Conservation (phyloP, 345 rosid genomes). For the Ricinus communis region DNA sequence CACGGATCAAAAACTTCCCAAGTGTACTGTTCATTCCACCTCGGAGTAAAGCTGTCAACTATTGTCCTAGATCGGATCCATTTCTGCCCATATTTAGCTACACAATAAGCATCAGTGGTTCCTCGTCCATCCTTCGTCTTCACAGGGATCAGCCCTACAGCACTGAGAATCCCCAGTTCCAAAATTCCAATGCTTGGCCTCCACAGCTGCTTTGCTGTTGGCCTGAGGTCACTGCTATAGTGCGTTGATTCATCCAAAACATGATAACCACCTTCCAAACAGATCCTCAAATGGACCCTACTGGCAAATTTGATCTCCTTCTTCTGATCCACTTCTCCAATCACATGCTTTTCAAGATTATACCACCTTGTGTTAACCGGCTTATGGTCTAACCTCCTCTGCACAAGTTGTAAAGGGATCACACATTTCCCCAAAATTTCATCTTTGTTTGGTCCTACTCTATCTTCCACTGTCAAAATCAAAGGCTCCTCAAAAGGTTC, state of each 20-base stretch:
- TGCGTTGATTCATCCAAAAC: constrained; percentile 38
- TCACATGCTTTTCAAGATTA: constrained; percentile 31
- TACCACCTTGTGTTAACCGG: constrained; percentile 32
- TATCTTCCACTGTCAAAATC: constrained; percentile 33
- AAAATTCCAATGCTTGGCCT: constrained; percentile 36
- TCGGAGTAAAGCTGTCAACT: constrained; percentile 27
- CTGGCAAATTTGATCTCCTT: constrained; percentile 31
- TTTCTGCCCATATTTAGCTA: constrained; percentile 36
- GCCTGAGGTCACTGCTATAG: constrained; percentile 35
- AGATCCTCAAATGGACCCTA: constrained; percentile 28
- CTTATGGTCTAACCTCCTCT: constrained; percentile 38
- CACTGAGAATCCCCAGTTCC: constrained; percentile 29
- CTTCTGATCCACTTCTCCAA: constrained; percentile 25
- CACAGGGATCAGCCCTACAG: constrained; percentile 30
- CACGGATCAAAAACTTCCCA: constrained; percentile 40
- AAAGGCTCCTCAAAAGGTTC: constrained; percentile 37
- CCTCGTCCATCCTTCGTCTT: constrained; percentile 31
- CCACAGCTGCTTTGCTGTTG: constrained; percentile 37
- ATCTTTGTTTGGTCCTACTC: constrained; percentile 24
- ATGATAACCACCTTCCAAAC: constrained; percentile 35
- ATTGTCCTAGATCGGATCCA: constrained; percentile 36
- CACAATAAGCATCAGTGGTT: constrained; percentile 31
- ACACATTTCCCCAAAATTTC: constrained; percentile 29
- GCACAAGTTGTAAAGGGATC: constrained; percentile 27
- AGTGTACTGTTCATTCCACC: constrained; percentile 33